Base-by-base conservation (phyloP, 2,329 filamentous ascomycete genomes). In the Trichoderma semiorbis region DNA sequence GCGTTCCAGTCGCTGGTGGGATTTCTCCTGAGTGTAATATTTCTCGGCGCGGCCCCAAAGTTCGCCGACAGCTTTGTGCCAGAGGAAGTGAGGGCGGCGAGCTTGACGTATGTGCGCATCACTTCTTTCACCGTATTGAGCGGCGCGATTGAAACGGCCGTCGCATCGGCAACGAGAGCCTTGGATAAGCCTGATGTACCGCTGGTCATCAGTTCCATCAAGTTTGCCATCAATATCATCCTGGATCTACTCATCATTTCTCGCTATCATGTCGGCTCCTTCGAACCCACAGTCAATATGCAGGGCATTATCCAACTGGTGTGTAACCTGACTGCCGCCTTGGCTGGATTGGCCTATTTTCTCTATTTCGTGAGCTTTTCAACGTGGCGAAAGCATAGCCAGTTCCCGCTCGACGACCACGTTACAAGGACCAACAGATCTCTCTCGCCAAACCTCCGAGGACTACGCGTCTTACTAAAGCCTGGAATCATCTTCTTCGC, bases 171-270 rank as follows among this genome's bases (percentile, higher is more conserved):
- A 0, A 92, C 91, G 0, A 82, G 91, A 57, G 89, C 91, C 0
- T 80, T 94, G 1, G 91, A 93, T 77, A 86, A 88, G 65, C 91
- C 91, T 0, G 91, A 93, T 76, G 89, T 93, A 0, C 90, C 91
- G 0, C 80, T 93, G 0, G 76, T 92, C 1, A 91, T 93, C 74
- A 92, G 87, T 77, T 85, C 84, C 0, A 83, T 85, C 66, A 91
- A 91, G 74, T 91, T 93, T 68, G 80, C 83, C 0, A 78, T 92
- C 72, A 93, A 93, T 75, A 93, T 93, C 69, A 72, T 90, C 2
- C 83, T 93, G 0, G 90, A 93, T 73, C 77, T 93, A 69, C 80
- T 93, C 1, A 77, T 93, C 43, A 88, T 93, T 58, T 93, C 90
- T 0, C 88, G 82, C 1, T 90, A 92, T 68, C 89, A 91, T 73